These are phyloP conservation scores for Chloranthus sessilifolius DNA, from an alignment of 164 flowering plant genomes.

Conservation along the genomic window DNA sequence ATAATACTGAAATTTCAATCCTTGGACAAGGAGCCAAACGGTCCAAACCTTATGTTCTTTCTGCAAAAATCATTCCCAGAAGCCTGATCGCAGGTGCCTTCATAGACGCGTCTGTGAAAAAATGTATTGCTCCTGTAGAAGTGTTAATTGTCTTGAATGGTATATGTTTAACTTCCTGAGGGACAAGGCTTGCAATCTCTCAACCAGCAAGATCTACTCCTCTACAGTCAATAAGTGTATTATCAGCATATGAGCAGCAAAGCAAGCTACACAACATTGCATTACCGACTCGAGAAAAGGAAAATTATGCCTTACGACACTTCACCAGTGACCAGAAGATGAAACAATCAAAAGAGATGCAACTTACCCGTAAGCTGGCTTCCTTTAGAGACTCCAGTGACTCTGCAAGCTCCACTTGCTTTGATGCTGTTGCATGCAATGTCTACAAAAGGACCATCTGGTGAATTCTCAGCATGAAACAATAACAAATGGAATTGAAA, in stretches of 20 bases:
- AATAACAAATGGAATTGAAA: not conserved
- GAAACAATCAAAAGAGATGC: not conserved
- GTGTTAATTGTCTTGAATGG: too few relatives aligned
- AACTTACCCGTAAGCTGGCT: conserved; percentile 40
- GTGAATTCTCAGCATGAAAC: too few relatives aligned
- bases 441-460: too few relatives aligned
- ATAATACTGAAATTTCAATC: too few relatives aligned
- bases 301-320: not conserved
- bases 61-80: too few relatives aligned
- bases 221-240: conserved; percentile 21
- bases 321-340: not conserved
- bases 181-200: conserved; percentile 18
- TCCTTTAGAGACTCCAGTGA: conserved; percentile 60
- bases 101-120: too few relatives aligned
- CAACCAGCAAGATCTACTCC: conserved; percentile 39
- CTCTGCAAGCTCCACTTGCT: conserved; percentile 80
- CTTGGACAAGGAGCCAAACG: too few relatives aligned
- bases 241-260: conserved; percentile 15
- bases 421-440: conserved; percentile 67
- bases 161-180: conserved; percentile 25
- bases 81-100: too few relatives aligned
- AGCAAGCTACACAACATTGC: not conserved
- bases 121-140: too few relatives aligned
- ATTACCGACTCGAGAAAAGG: not conserved
- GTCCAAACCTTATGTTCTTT: too few relatives aligned